phyloP scores from a whole-genome alignment of 2,329 filamentous ascomycete genomes.

The Pestalotiopsis fici region DNA sequence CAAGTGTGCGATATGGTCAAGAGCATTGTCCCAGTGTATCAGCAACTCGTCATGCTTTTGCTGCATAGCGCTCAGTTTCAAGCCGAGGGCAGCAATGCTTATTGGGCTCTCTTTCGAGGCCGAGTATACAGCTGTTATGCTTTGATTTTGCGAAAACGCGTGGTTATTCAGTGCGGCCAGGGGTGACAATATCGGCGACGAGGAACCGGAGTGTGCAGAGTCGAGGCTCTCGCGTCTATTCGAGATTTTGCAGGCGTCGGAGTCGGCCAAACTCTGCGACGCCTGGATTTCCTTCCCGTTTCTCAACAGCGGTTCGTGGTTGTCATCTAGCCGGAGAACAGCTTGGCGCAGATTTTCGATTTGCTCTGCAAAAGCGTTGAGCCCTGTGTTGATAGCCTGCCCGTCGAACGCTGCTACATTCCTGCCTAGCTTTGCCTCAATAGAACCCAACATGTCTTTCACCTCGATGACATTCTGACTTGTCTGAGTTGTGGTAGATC shows the following conservation, averaged over 20 bases:
- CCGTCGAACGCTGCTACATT: not conserved
- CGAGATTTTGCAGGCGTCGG: not conserved
- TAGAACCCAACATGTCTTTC: not conserved
- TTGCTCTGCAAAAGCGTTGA: not conserved
- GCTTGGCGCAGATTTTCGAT: not conserved
- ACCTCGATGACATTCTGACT: not conserved
- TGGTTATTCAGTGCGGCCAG: not conserved
- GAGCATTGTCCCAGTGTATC: not conserved
- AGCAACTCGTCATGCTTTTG: conserved; percentile 1
- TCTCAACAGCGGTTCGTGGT: too few species aligned
- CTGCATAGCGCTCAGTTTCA: not conserved
- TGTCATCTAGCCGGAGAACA: not conserved
- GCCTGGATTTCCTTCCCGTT: not conserved
- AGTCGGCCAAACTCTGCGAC: not conserved
- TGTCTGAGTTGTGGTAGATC: conserved; percentile 1
- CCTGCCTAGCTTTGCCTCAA: not conserved
- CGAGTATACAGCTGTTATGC: not conserved
- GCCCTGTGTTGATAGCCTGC: not conserved
- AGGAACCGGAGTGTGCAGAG: not conserved
- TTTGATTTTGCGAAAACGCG: not conserved
- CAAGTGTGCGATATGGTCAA: not conserved
- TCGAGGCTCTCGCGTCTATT: not conserved
- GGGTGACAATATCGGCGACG: not conserved
- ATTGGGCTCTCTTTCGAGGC: not conserved
- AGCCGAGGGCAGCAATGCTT: not conserved